Evolutionary conservation across 2,329 filamentous ascomycete genomes (phyloP).

Genomic region (Curvularia hawaiiensis): DNA sequence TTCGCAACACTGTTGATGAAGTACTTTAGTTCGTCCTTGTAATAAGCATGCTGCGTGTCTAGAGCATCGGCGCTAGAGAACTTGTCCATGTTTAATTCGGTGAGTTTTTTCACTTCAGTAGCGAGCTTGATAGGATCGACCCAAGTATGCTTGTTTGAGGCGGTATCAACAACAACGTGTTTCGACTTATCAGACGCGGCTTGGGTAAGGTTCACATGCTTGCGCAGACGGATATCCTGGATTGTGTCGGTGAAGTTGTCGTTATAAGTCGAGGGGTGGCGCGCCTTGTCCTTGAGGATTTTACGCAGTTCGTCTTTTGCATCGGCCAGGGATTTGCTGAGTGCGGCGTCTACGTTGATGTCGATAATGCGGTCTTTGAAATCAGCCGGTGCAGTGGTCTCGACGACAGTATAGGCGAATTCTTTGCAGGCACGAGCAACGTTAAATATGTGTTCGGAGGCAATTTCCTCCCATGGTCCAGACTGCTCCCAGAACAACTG

Average conservation of each 20-base stretch:
- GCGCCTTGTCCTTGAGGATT: conserved; percentile 54
- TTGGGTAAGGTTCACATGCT: conserved; percentile 2
- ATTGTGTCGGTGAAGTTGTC: conserved; percentile 44
- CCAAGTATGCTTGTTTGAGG: no score
- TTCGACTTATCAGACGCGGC: not conserved
- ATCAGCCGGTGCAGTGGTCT: conserved; percentile 48
- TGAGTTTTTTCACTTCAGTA: conserved; percentile 1
- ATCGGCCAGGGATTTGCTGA: conserved; percentile 45
- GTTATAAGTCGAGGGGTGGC: conserved; percentile 62
- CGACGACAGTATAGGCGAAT: conserved; percentile 46
- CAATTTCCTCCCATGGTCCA: conserved; percentile 57
- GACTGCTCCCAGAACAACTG: conserved; percentile 67
- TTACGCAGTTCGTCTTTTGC: conserved; percentile 50
- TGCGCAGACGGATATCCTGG: conserved; percentile 28
- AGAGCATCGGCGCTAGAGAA: conserved; percentile 45
- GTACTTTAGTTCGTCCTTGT: conserved; percentile 47
- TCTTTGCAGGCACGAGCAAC: conserved; percentile 42
- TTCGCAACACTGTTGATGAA: conserved; percentile 45
- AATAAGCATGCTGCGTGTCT: conserved; percentile 44
- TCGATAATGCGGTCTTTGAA: conserved; percentile 47
- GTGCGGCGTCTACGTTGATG: conserved; percentile 49
- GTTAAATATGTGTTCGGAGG: conserved; percentile 42
- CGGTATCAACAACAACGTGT: no score
- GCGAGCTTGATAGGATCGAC: not conserved
- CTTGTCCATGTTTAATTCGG: conserved; percentile 42